These are phyloP conservation scores for Scedosporium dehoogii DNA, from an alignment of 2,329 filamentous ascomycete species.

Conservation along the genomic window DNA sequence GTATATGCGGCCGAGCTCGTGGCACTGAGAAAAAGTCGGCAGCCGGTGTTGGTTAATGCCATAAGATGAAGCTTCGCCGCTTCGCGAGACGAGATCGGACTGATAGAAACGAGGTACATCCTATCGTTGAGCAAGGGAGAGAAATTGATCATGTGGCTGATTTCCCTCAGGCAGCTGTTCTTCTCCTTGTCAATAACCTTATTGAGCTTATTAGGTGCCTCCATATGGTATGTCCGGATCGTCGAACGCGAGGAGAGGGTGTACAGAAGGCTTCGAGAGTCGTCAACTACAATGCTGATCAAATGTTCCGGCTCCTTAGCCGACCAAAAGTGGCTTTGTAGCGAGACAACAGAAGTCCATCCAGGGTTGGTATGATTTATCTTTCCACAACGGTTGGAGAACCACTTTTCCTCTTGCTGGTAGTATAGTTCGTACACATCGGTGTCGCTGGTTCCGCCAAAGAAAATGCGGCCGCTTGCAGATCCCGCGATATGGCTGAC, in stretches of 20 bases:
- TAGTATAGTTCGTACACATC: constrained; percentile 93
- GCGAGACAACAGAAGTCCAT: constrained; percentile 52
- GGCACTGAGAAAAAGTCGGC: constrained; percentile 83
- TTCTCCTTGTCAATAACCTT: constrained; percentile 58
- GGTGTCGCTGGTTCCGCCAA: constrained; percentile 68
- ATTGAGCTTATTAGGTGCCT: constrained; percentile 48
- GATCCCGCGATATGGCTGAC: constrained; percentile 74
- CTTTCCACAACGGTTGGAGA: constrained; percentile 77
- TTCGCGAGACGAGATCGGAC: constrained; percentile 69
- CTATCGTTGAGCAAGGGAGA: constrained; percentile 60
- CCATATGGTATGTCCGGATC: constrained; percentile 86
- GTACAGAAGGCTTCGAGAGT: constrained; percentile 80
- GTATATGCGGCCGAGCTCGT: constrained; percentile 66
- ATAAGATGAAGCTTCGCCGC: constrained; percentile 79
- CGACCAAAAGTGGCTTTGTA: constrained; percentile 40
- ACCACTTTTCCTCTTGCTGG: constrained; percentile 96
- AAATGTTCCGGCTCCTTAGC: constrained; percentile 52
- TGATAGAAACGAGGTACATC: constrained; percentile 73
- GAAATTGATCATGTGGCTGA: constrained; percentile 74
- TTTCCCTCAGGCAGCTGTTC: constrained; percentile 55
- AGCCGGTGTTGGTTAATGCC: constrained; percentile 83
- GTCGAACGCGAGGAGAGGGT: constrained; percentile 81
- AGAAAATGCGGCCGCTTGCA: constrained; percentile 84
- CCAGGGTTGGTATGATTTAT: constrained; percentile 76
- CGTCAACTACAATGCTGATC: constrained; percentile 74